Evolutionary conservation across 2,329 filamentous ascomycete genomes (phyloP).

Genomic region (Phyllosticta citriasiana): DNA sequence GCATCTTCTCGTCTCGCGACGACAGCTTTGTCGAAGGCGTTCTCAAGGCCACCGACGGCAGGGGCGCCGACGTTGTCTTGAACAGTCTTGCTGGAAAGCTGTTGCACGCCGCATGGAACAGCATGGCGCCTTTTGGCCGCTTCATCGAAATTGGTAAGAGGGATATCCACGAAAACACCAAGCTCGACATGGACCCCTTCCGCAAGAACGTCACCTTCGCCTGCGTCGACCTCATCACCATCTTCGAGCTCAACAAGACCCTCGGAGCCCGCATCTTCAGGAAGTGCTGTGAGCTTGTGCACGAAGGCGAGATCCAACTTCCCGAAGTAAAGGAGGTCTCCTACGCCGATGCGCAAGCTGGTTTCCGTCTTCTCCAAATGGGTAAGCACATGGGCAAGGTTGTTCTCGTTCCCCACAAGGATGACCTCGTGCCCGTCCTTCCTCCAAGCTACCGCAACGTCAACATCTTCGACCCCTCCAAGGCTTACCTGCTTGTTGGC

Average conservation of each 20-base stretch:
- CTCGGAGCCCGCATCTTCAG: background rate
- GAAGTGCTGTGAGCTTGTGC: background rate
- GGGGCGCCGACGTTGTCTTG: constrained; percentile 28
- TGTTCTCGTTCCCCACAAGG: constrained; percentile 13
- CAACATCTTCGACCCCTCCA: background rate
- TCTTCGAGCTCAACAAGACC: background rate
- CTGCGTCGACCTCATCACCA: constrained; percentile 3
- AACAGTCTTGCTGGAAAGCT: constrained; percentile 17
- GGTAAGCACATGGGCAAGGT: constrained; percentile 12
- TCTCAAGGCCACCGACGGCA: constrained; percentile 16
- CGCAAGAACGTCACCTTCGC: background rate
- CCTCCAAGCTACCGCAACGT: background rate
- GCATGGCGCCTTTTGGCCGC: constrained; percentile 28
- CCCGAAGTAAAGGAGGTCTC: constrained; percentile 13
- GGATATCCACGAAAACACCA: constrained; percentile 5
- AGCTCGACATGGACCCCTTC: constrained; percentile 9
- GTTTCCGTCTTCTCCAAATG: constrained; percentile 14
- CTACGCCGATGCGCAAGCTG: constrained; percentile 12
- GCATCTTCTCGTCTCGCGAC: constrained; percentile 22
- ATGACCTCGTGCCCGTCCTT: background rate
- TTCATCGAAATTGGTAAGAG: constrained; percentile 17
- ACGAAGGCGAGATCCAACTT: background rate
- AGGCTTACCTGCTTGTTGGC: constrained; percentile 11
- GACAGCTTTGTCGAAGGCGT: constrained; percentile 19
- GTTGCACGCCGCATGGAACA: constrained; percentile 31